phyloP scores from a whole-genome alignment of 1,139 yeast genomes.

The Pneumocystis carinii region DNA sequence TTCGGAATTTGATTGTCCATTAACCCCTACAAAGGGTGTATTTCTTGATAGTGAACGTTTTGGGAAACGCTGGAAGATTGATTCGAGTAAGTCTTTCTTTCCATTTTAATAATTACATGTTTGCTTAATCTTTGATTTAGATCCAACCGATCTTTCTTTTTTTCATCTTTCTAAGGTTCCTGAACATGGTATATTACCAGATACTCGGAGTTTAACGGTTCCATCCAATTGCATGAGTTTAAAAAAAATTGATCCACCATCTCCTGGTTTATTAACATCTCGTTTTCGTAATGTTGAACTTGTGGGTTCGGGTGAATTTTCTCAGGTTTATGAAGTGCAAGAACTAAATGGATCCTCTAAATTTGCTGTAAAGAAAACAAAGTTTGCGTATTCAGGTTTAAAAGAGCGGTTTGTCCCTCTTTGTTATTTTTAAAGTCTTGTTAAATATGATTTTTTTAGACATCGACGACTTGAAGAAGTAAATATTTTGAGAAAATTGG shows the following conservation, averaged over 20 bases:
- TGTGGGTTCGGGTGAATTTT: conserved; percentile 78
- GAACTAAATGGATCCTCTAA: conserved; percentile 24
- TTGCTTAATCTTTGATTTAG: not conserved
- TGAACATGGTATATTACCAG: not conserved
- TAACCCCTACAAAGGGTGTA: conserved; percentile 15
- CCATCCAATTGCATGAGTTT: not conserved
- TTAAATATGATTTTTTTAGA: conserved; percentile 7
- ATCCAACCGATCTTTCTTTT: conserved; percentile 12
- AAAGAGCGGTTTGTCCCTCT: conserved; percentile 27
- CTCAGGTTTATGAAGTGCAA: conserved; percentile 66
- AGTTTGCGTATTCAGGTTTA: conserved; percentile 38
- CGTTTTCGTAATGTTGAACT: conserved; percentile 59
- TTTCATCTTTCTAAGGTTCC: not conserved
- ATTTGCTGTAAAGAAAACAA: conserved; percentile 78
- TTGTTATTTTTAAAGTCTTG: not conserved
- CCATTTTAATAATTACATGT: not conserved
- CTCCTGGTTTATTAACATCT: conserved; percentile 29
- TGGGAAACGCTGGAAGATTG: not conserved
- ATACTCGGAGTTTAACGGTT: not conserved
- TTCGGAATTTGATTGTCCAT: conserved; percentile 14
- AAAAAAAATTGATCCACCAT: not conserved
- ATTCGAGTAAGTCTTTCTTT: not conserved
- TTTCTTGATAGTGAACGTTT: not conserved
- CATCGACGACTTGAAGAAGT: conserved; percentile 43
- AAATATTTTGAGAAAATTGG: conserved; percentile 37